Conservation (phyloP, 2,329 filamentous ascomycete species). For the Fusarium graminum region DNA sequence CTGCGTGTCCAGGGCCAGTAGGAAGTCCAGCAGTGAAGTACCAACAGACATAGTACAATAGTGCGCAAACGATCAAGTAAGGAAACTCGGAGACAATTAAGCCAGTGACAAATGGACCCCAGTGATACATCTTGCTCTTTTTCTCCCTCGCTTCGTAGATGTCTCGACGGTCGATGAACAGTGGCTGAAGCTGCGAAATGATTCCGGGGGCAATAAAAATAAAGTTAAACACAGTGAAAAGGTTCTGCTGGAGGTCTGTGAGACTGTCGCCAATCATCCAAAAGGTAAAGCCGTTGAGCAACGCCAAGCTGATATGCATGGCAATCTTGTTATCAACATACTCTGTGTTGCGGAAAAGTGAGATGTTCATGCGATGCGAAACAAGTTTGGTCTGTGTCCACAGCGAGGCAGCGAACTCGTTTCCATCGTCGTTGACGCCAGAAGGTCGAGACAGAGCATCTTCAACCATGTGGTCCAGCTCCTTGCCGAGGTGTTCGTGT, state of each 20-base stretch:
- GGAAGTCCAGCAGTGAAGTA: slow-evolving; percentile 70
- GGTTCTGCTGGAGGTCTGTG: slow-evolving; percentile 64
- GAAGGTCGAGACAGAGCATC: slow-evolving; percentile 63
- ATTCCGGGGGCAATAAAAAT: slow-evolving; percentile 71
- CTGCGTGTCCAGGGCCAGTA: slow-evolving; percentile 57
- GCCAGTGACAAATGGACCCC: slow-evolving; percentile 69
- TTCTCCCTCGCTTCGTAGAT: slow-evolving; percentile 64
- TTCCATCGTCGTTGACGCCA: slow-evolving; percentile 62
- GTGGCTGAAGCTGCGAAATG: slow-evolving; percentile 61
- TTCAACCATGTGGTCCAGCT: slow-evolving; percentile 73
- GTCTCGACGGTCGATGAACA: slow-evolving; percentile 61
- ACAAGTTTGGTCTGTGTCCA: slow-evolving; percentile 73
- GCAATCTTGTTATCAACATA: slow-evolving; percentile 74
- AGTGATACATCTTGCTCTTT: slow-evolving; percentile 68
- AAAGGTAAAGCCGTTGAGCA: slow-evolving; percentile 73
- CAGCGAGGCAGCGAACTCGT: slow-evolving; percentile 79
- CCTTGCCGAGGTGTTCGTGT: slow-evolving; percentile 64
- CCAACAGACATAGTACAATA: slow-evolving; percentile 67
- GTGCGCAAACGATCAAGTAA: slow-evolving; percentile 59
- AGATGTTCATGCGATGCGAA: slow-evolving; percentile 70
- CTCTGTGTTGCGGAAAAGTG: slow-evolving; percentile 75
- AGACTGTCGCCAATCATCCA: slow-evolving; percentile 68
- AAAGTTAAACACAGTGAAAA: slow-evolving; percentile 73
- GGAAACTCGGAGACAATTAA: slow-evolving; percentile 63
- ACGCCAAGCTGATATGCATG: slow-evolving; percentile 65